Conservation (phyloP, 805 yeast species). For the Millerozyma miso region DNA sequence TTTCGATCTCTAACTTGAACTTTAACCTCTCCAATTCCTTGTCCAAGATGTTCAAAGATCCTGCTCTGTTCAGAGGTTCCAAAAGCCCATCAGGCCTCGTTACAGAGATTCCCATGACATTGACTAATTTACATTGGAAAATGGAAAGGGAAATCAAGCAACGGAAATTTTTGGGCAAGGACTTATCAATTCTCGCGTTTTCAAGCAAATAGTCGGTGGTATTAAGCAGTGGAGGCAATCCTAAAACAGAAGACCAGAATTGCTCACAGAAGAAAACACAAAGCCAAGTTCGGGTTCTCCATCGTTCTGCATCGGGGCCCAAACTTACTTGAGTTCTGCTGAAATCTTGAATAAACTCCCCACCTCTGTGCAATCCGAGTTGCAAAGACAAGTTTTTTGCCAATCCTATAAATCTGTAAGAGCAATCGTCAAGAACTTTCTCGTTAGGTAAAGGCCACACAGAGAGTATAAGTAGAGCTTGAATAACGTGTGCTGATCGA, state of each 20-base stretch:
- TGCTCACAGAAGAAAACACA: conserved; percentile 86
- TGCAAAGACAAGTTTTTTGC: conserved; percentile 84
- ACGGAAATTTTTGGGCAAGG: conserved; percentile 66
- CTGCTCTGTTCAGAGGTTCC: conserved; percentile 79
- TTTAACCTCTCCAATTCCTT: conserved; percentile 72
- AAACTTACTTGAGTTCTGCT: conserved; percentile 83
- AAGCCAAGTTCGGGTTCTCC: conserved; percentile 93
- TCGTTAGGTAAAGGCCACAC: conserved; percentile 93
- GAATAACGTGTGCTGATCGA: conserved; percentile 88
- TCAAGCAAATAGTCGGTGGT: conserved; percentile 77
- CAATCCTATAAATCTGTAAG: conserved; percentile 81
- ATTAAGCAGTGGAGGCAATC: conserved; percentile 81
- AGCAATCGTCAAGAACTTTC: conserved; percentile 86
- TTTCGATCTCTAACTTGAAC: conserved; percentile 61
- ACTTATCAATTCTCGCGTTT: conserved; percentile 63
- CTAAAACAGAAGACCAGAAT: conserved; percentile 83
- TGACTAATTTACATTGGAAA: conserved; percentile 79
- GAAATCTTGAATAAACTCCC: conserved; percentile 86
- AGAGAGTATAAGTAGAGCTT: conserved; percentile 77
- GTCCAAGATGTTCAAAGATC: conserved; percentile 70
- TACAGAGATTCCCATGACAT: conserved; percentile 83
- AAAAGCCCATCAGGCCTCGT: conserved; percentile 84
- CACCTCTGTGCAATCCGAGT: conserved; percentile 80
- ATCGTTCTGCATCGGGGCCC: conserved; percentile 81
- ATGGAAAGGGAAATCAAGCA: conserved; percentile 69